phyloP scores from a whole-genome alignment of 2,329 filamentous ascomycete genomes.

The Metarhizium rileyi region DNA sequence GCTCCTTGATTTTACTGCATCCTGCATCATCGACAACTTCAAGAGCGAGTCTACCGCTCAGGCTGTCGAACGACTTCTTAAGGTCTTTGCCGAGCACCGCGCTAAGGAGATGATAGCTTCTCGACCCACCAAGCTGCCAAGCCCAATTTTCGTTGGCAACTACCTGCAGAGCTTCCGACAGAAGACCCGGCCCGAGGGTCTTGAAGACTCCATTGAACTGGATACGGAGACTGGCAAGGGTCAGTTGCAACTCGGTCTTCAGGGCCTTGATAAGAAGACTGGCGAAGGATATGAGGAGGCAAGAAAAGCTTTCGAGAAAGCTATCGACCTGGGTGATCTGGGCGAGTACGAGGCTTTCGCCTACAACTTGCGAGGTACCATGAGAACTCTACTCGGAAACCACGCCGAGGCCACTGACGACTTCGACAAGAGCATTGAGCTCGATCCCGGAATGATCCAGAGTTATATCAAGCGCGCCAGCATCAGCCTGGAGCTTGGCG shows the following conservation, averaged over 20 bases:
- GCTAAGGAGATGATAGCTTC: slow-evolving; percentile 81
- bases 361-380: slow-evolving; percentile 94
- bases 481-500: slow-evolving; percentile 89
- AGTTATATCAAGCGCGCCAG: slow-evolving; percentile 98
- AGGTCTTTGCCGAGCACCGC: slow-evolving; percentile 94
- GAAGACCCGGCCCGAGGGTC: slow-evolving; percentile 66
- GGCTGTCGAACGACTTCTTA: slow-evolving; percentile 84
- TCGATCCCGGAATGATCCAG: slow-evolving; percentile 81
- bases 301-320: slow-evolving; percentile 74
- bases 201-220: slow-evolving; percentile 75
- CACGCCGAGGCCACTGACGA: slow-evolving; percentile 74
- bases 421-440: slow-evolving; percentile 84
- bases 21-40: slow-evolving; percentile 98
- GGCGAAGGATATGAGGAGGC: slow-evolving; percentile 88
- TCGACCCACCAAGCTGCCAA: slow-evolving; percentile 80
- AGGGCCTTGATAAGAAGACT: slow-evolving; percentile 75
- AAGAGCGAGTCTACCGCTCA: slow-evolving; percentile 82
- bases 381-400: slow-evolving; percentile 85
- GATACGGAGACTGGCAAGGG: slow-evolving; percentile 71
- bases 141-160: slow-evolving; percentile 94
- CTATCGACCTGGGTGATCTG: slow-evolving; percentile 70
- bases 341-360: slow-evolving; percentile 80
- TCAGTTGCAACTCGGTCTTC: slow-evolving; percentile 74
- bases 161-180: slow-evolving; percentile 97
- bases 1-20: slow-evolving; percentile 93